Evolutionary conservation across 2,329 filamentous ascomycete genomes (phyloP).

Genomic region (Tolypocladium pustulatum): DNA sequence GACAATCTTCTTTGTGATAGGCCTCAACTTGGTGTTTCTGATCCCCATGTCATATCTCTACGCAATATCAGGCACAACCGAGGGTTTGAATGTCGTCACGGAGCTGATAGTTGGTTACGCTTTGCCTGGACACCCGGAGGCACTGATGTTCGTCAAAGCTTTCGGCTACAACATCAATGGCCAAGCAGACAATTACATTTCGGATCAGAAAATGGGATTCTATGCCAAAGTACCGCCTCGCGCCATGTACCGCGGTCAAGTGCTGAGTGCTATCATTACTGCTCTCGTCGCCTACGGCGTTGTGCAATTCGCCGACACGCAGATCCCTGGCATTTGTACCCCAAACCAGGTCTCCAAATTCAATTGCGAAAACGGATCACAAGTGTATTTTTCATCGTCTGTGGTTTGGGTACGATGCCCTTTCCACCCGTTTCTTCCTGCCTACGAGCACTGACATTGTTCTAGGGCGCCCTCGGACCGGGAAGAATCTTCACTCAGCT

Average conservation of each 20-base stretch:
- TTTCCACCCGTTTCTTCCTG: too few species aligned
- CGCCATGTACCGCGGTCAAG: conserved; percentile 25
- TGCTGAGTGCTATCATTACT: conserved; percentile 29
- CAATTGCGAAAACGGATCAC: conserved; percentile 17
- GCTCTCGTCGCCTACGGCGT: conserved; percentile 29
- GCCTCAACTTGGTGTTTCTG: conserved; percentile 26
- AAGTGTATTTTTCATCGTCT: conserved; percentile 21
- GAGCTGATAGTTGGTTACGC: conserved; percentile 22
- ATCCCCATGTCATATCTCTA: conserved; percentile 29
- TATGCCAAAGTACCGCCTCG: conserved; percentile 22
- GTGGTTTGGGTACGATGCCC: conserved; percentile 15
- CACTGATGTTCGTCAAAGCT: conserved; percentile 40
- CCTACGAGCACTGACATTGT: background rate
- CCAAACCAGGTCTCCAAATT: conserved; percentile 20
- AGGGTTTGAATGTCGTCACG: conserved; percentile 37
- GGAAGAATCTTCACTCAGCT: conserved; percentile 27
- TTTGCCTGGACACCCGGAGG: conserved; percentile 22
- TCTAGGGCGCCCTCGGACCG: conserved; percentile 13
- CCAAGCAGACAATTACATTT: conserved; percentile 28
- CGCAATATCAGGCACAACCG: conserved; percentile 30
- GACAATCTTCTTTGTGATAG: conserved; percentile 21
- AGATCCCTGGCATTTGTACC: conserved; percentile 21
- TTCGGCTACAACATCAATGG: conserved; percentile 31
- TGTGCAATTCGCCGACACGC: conserved; percentile 22
- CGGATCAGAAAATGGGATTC: conserved; percentile 21